Conservation (phyloP, 164 flowering plant genomes). For the Vitis cinerea region DNA sequence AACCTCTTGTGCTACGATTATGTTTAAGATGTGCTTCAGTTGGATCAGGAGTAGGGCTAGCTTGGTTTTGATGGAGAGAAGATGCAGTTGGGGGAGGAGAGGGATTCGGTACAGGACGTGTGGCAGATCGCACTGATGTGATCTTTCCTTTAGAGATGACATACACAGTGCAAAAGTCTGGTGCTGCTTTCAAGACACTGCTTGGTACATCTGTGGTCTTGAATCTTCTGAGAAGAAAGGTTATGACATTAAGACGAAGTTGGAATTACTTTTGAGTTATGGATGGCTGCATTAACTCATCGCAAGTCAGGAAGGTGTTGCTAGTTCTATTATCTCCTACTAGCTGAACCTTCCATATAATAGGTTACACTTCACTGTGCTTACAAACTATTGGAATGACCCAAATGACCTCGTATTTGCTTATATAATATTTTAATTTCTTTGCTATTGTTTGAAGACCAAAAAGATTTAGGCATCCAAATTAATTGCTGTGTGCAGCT, state of each 20-base stretch:
- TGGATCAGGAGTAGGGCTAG: not conserved
- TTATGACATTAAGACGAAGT: not conserved
- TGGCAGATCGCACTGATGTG: conserved; percentile 24
- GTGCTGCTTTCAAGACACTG: conserved; percentile 33
- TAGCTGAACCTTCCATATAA: too few relatives aligned
- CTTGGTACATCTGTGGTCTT: conserved; percentile 38
- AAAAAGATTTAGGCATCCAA: too few relatives aligned
- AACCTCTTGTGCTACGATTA: conserved; percentile 10
- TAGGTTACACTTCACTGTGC: too few relatives aligned
- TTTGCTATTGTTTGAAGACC: too few relatives aligned
- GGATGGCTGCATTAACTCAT: too few relatives aligned
- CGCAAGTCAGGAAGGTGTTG: too few relatives aligned
- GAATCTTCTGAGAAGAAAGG: conserved; percentile 27
- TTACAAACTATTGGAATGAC: too few relatives aligned
- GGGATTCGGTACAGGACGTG: conserved; percentile 10
- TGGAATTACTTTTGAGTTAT: too few relatives aligned
- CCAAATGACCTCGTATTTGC: too few relatives aligned
- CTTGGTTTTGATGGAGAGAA: not conserved
- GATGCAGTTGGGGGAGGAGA: not conserved
- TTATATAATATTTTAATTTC: too few relatives aligned
- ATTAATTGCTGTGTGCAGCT: too few relatives aligned
- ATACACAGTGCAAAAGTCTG: conserved; percentile 47
- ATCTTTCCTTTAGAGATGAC: conserved; percentile 44
- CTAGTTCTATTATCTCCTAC: too few relatives aligned
- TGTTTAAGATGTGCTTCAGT: not conserved